Base-by-base conservation (phyloP, 257 asterid genomes). In the Nicotiana noctiflora region DNA sequence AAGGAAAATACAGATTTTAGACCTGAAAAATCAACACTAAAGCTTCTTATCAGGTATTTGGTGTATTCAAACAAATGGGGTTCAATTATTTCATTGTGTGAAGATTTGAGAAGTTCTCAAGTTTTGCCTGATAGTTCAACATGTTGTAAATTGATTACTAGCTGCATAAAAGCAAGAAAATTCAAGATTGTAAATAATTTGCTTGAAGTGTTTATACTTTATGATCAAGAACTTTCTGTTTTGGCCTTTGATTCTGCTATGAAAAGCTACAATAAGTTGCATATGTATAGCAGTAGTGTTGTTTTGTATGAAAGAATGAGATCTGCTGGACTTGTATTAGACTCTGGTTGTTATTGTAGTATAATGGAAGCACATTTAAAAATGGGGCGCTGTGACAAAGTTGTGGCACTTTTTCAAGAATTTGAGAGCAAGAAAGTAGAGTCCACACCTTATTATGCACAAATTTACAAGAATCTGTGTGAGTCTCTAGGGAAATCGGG, bases 191-290 rank as follows among this genome's bases (percentile, higher is more conserved):
- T 88, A 18, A 80, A 89, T 65, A 81, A n/a, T 79, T 81, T 96
- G 51, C 91, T 96, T 49, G 90, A 88, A 4, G 51, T 84, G n/a
- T 82, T 91, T 67, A 67, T 88, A 80, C 76, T 75, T 29, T 61
- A 3, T 40, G 91, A 94, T 82, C 78, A 40, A 46, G 83, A 67
- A 14, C 79, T 81, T 31, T 93, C 94, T 61, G 88, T 87, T 82
- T 40, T 83, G 23, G 97, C 94, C 21, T 92, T 91, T 63, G 97
- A 88, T 81, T 88, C 84, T 29, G 96, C 98, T 3, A 90, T 96
- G 98, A 96, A 85, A 88, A 96, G 98, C 18, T 96, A 84, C 63
- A 96, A 94, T 63, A 89, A 89, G 84, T 77, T 96, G 90, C 97
- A 94, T 82, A 96, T 96, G 99, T 94, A 91, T 55, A 87, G 91